A percentile compares a stretch with the other conserved stretches of the same genome.
Evolutionary conservation across 2,329 filamentous ascomycete species (phyloP).

Genomic region (Fusarium newnesense): DNA sequence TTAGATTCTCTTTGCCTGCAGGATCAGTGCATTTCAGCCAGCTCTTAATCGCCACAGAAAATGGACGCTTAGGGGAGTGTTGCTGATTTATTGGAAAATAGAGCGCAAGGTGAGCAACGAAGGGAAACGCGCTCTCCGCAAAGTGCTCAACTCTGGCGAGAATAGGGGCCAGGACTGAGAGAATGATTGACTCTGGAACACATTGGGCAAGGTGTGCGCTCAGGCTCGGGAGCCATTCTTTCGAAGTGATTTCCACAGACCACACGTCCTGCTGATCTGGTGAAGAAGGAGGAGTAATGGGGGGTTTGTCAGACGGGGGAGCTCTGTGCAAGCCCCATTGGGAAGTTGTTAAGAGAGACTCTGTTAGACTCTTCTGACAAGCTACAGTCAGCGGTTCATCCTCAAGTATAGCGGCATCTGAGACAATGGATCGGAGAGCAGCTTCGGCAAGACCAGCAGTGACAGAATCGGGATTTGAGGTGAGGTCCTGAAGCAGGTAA

Average conservation of each 20-base stretch:
- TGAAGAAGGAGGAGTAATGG: background rate
- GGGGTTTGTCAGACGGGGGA: conserved; percentile 62
- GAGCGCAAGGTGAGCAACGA: conserved; percentile 84
- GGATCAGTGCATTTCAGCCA: conserved; percentile 64
- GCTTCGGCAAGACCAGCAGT: conserved; percentile 70
- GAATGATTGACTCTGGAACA: conserved; percentile 71
- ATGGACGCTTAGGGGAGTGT: conserved; percentile 64
- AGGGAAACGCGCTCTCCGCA: conserved; percentile 80
- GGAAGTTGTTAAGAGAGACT: conserved; percentile 64
- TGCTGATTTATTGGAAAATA: conserved; percentile 72
- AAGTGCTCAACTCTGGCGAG: conserved; percentile 74
- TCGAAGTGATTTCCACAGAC: conserved; percentile 54
- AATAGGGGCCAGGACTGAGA: conserved; percentile 74
- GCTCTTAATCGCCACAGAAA: conserved; percentile 73
- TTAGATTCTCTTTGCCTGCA: conserved; percentile 69
- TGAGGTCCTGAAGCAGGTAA: conserved; percentile 68
- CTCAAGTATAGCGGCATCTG: conserved; percentile 59
- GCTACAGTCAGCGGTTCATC: conserved; percentile 61
- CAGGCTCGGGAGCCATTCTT: conserved; percentile 71
- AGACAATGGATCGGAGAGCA: conserved; percentile 66
- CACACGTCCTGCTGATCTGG: conserved; percentile 43
- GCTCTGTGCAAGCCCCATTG: conserved; percentile 66
- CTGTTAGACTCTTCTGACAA: conserved; percentile 62
- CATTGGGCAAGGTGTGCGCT: conserved; percentile 69
- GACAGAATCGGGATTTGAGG: conserved; percentile 65